phyloP scores from a whole-genome alignment of 768 basidiomycete species.

The Austroboletus eburneus region DNA sequence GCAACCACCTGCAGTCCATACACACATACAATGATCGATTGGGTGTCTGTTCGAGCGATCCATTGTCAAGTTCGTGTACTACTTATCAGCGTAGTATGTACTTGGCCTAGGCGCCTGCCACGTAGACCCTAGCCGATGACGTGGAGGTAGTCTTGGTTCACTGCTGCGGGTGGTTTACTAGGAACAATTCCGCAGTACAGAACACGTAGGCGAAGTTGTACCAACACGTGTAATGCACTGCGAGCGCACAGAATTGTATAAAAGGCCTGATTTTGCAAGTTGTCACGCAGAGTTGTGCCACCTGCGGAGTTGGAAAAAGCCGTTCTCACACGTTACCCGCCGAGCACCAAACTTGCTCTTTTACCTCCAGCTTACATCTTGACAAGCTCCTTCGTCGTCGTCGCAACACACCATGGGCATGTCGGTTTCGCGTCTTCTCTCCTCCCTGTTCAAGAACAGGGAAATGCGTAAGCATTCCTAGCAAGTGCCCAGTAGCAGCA shows the following conservation, averaged over 20 bases:
- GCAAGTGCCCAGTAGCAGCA: constrained; percentile 17
- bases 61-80: background rate
- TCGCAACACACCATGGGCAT: constrained; percentile 65
- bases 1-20: background rate
- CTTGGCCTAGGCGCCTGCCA: too few species aligned
- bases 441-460: constrained; percentile 93
- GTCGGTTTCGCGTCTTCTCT: constrained; percentile 68
- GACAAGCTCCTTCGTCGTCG: constrained; percentile 27
- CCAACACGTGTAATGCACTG: constrained; percentile 9
- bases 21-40: background rate
- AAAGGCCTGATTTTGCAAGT: background rate
- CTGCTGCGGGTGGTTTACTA: background rate
- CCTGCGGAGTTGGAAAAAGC: constrained; percentile 34
- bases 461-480: constrained; percentile 86
- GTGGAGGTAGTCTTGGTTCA: too few species aligned
- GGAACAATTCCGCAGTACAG: constrained; percentile 1
- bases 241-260: background rate
- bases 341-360: constrained; percentile 34
- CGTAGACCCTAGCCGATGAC: too few species aligned
- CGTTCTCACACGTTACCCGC: constrained; percentile 28
- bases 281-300: constrained; percentile 18
- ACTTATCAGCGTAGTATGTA: background rate
- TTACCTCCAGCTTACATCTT: constrained; percentile 27
- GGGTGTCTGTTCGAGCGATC: background rate
- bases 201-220: constrained; percentile 17